A percentile compares a stretch with the other conserved stretches of the same genome.
These are phyloP conservation scores for Paecilomyces dactylethromorphus DNA, from an alignment of 2,329 filamentous ascomycete species.

Conservation along the genomic window DNA sequence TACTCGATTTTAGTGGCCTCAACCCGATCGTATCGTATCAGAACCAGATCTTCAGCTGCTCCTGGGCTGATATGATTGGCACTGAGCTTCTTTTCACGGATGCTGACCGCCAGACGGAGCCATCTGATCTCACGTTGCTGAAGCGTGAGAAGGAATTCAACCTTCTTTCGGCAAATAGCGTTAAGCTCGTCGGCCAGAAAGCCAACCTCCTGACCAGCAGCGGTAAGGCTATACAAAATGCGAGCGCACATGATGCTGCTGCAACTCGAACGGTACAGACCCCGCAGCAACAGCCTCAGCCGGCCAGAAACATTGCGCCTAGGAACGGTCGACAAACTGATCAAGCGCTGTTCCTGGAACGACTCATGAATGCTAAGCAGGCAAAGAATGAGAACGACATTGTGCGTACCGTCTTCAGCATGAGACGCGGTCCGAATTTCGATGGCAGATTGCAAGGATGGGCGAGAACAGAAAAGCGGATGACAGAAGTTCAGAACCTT, in stretches of 20 bases:
- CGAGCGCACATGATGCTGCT: not conserved
- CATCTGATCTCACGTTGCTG: slow-evolving; percentile 43
- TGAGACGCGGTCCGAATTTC: slow-evolving; percentile 24
- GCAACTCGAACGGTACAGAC: not conserved
- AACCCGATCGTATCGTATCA: slow-evolving; percentile 76
- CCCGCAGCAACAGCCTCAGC: slow-evolving; percentile 1
- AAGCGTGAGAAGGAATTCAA: slow-evolving; percentile 49
- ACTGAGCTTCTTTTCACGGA: slow-evolving; percentile 70
- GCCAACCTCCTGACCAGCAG: slow-evolving; percentile 50
- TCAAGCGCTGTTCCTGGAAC: slow-evolving; percentile 55
- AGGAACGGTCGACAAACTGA: slow-evolving; percentile 28
- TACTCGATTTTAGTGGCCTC: slow-evolving; percentile 71
- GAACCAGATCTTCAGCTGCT: slow-evolving; percentile 69
- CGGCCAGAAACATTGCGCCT: slow-evolving; percentile 11
- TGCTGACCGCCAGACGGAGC: slow-evolving; percentile 34
- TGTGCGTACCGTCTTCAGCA: slow-evolving; percentile 54
- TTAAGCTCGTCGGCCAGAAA: slow-evolving; percentile 63
- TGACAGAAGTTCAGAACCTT: slow-evolving; percentile 29
- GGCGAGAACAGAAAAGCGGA: slow-evolving; percentile 30
- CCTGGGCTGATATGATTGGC: slow-evolving; percentile 77
- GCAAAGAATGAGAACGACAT: slow-evolving; percentile 58
- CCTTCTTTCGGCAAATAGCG: slow-evolving; percentile 63
- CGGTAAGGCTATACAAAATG: slow-evolving; percentile 1
- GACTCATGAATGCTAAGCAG: slow-evolving; percentile 59
- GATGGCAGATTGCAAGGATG: slow-evolving; percentile 28